Conservation (phyloP, 2,329 filamentous ascomycete species). For the Helicocarpus griseus region DNA sequence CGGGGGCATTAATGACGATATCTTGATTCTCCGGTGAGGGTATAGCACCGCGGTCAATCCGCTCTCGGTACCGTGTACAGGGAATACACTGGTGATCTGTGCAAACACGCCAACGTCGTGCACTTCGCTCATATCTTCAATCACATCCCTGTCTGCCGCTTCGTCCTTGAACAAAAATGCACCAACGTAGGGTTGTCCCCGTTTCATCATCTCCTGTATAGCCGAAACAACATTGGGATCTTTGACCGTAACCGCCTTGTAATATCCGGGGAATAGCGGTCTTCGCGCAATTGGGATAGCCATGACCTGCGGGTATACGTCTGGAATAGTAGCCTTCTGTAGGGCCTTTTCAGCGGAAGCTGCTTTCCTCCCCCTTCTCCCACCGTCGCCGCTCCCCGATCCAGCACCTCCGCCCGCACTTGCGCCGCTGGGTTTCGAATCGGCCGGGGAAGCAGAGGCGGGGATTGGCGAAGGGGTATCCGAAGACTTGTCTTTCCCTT, state of each 20-base stretch:
- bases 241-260: constrained; percentile 95
- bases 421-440: constrained; percentile 47
- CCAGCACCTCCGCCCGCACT: constrained; percentile 49
- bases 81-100: constrained; percentile 93
- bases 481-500: constrained; percentile 37
- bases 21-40: constrained; percentile 85
- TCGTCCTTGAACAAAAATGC: constrained; percentile 97
- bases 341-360: constrained; percentile 60
- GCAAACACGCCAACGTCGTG: constrained; percentile 96
- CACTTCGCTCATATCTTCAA: constrained; percentile 81
- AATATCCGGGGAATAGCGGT: constrained; percentile 93
- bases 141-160: constrained; percentile 84
- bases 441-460: constrained; percentile 20
- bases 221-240: constrained; percentile 85
- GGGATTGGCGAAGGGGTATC: constrained; percentile 39
- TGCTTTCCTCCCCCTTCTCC: constrained; percentile 52
- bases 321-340: constrained; percentile 80
- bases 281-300: constrained; percentile 91
- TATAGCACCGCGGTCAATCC: constrained; percentile 90
- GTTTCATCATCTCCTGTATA: constrained; percentile 92
- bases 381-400: constrained; percentile 32
- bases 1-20: constrained; percentile 74
- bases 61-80: constrained; percentile 68
- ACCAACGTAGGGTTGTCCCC: constrained; percentile 93
- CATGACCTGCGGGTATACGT: constrained; percentile 95